Evolutionary conservation across 2,329 filamentous ascomycete genomes (phyloP).

Genomic region (Coniochaeta sp.): DNA sequence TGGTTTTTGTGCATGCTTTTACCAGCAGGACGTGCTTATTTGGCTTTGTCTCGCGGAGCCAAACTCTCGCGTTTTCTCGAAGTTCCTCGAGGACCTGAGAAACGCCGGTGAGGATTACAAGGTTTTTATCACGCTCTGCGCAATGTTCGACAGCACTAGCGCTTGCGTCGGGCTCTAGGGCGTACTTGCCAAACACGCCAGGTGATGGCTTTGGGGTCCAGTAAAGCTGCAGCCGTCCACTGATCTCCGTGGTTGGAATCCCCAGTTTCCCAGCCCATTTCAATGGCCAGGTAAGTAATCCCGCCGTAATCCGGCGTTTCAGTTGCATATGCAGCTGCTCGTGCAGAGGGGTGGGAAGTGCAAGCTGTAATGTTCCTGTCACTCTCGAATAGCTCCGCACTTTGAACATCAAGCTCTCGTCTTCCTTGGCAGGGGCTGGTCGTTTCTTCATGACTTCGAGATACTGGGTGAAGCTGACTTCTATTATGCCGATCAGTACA

Average conservation of each 20-base stretch:
- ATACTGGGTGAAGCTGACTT: background rate
- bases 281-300: background rate
- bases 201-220: background rate
- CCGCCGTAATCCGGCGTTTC: background rate
- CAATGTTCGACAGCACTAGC: background rate
- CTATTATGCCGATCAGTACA: background rate
- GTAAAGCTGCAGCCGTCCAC: background rate
- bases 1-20: background rate
- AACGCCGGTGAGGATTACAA: background rate
- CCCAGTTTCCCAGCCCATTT: background rate
- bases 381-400: background rate
- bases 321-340: background rate
- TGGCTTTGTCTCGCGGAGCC: background rate
- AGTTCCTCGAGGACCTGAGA: background rate
- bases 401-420: background rate
- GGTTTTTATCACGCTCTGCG: background rate
- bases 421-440: no score
- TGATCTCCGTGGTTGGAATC: background rate
- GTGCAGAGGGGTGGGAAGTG: background rate
- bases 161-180: background rate
- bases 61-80: background rate
- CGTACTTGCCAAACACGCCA: background rate
- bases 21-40: background rate
- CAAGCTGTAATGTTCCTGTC: background rate
- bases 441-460: background rate